Conservation (phyloP, 257 asterid species). For the Solanum tacnaense region DNA sequence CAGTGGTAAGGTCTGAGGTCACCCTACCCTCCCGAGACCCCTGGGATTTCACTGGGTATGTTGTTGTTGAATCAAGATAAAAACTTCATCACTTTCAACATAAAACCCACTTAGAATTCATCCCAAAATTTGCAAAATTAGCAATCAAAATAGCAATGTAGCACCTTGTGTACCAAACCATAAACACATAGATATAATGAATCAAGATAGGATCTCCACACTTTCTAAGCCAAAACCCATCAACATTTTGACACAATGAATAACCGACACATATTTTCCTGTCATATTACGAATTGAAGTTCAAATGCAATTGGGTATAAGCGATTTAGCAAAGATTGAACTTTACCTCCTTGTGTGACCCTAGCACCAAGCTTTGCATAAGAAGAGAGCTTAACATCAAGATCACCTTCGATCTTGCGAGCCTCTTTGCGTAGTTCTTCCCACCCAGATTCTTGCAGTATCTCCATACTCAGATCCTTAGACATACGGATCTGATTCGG, state of each 20-base stretch:
- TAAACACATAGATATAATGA: background rate
- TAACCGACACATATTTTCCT: background rate
- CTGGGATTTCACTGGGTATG: background rate
- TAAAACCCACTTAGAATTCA: background rate
- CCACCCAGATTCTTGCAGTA: slow-evolving; percentile 91
- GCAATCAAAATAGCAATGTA: background rate
- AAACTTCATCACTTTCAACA: background rate
- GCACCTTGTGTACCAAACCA: background rate
- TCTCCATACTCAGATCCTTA: slow-evolving; percentile 49
- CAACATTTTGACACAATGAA: background rate
- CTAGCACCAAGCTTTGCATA: slow-evolving; percentile 93
- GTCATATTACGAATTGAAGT: background rate
- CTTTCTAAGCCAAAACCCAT: background rate
- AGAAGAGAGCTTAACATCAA: slow-evolving; percentile 94
- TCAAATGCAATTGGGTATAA: background rate
- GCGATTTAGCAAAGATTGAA: background rate
- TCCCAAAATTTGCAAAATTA: background rate
- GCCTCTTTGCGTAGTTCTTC: slow-evolving; percentile 96
- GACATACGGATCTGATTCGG: slow-evolving; percentile 18
- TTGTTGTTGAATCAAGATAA: background rate
- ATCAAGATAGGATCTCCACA: background rate
- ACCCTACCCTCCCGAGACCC: background rate
- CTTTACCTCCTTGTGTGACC: slow-evolving; percentile 65
- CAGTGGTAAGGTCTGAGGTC: background rate
- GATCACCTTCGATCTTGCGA: slow-evolving; percentile 93